Conservation (phyloP, 176 grass and related monocot genomes). For the Oryza punctata region DNA sequence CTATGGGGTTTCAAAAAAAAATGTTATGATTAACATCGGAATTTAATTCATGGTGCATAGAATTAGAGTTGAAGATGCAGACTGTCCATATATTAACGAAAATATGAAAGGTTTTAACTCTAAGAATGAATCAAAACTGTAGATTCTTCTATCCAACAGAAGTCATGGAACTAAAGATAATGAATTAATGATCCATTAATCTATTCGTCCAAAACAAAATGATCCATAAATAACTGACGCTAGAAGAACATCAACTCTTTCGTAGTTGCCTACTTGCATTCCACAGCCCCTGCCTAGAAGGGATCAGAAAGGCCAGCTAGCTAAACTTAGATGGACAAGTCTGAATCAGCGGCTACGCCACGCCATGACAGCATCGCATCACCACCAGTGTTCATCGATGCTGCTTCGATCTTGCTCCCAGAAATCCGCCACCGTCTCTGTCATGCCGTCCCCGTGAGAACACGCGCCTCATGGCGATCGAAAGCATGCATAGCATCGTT, state of each 20-base stretch:
- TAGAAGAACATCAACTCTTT: background rate
- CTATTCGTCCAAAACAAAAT: no score
- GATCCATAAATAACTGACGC: background rate
- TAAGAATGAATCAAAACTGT: background rate
- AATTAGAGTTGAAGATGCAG: constrained; percentile 6
- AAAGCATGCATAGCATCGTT: constrained; percentile 19
- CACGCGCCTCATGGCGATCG: constrained; percentile 2
- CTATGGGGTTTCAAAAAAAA: no score
- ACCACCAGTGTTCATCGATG: background rate
- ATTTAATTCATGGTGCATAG: constrained; percentile 10
- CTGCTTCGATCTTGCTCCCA: background rate
- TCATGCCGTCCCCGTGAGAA: background rate
- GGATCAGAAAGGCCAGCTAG: background rate
- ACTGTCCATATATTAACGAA: background rate
- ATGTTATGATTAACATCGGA: background rate
- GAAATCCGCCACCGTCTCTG: background rate
- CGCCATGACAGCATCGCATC: background rate
- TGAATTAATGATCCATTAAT: background rate
- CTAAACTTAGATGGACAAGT: background rate
- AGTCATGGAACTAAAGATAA: background rate
- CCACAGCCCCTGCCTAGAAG: background rate
- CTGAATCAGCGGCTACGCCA: constrained; percentile 2
- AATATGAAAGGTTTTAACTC: background rate
- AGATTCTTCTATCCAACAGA: constrained; percentile 7
- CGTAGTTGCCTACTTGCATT: background rate